phyloP scores from a whole-genome alignment of 768 basidiomycete genomes.

The Termitomyces sp. region DNA sequence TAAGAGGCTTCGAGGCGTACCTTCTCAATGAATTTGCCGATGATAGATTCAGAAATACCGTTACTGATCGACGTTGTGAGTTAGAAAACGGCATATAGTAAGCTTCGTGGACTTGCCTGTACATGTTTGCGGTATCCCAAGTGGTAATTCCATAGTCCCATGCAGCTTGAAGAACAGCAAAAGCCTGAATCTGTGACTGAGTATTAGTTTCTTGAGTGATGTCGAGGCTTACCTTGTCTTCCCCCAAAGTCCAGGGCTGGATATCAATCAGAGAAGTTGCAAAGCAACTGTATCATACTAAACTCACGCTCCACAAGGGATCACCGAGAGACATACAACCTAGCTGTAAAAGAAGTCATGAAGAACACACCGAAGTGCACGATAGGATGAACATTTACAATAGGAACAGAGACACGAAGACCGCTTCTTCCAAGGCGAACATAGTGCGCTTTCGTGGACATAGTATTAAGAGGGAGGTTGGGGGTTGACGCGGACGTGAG shows the following conservation, averaged over 20 bases:
- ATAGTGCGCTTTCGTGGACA: not conserved
- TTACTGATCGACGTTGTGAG: not conserved
- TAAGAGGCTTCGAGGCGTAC: not conserved
- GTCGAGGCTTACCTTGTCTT: not conserved
- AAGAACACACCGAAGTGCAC: not conserved
- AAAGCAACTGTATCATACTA: not conserved
- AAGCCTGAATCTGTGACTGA: not conserved
- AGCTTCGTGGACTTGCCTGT: not conserved
- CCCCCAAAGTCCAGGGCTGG: not conserved
- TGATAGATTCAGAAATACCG: not conserved
- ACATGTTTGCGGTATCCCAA: conserved; percentile 1
- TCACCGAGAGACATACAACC: not conserved
- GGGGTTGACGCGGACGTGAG: no score
- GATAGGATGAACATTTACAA: not conserved
- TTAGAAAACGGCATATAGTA: not conserved
- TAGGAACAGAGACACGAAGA: not conserved
- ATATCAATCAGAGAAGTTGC: not conserved
- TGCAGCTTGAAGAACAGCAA: not conserved
- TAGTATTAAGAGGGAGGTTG: not conserved
- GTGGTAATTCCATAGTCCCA: conserved; percentile 1
- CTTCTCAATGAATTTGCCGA: not conserved
- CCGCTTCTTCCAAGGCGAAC: not conserved
- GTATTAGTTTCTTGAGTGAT: not conserved
- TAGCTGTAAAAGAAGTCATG: not conserved
- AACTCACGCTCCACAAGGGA: not conserved